These are phyloP conservation scores for Claviceps sp. DNA, from an alignment of 2,329 filamentous ascomycete genomes.

Conservation along the genomic window DNA sequence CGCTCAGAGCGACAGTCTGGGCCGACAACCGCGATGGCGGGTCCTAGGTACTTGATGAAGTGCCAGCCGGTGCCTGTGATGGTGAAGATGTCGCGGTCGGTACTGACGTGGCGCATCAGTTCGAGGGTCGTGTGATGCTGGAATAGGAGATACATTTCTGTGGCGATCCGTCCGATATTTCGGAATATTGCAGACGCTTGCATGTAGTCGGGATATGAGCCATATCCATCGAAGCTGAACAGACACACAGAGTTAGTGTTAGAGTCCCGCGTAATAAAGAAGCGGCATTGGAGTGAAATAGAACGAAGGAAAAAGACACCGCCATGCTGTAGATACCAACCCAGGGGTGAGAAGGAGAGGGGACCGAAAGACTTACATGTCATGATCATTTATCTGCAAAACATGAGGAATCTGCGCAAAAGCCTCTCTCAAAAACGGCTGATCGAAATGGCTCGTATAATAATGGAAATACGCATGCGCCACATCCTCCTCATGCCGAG, in stretches of 20 bases:
- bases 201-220: conserved; percentile 97
- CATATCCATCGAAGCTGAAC: conserved; percentile 82
- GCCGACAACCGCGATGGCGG: conserved; percentile 77
- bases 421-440: conserved; percentile 84
- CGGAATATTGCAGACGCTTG: conserved; percentile 96
- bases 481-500: conserved; percentile 88
- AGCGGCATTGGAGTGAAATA: neutral
- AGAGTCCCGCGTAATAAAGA: neutral
- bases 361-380: conserved; percentile 56
- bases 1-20: conserved; percentile 87
- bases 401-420: conserved; percentile 96
- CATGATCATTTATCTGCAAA: conserved; percentile 87
- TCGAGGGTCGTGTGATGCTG: conserved; percentile 96
- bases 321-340: too few relatives aligned
- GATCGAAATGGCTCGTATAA: conserved; percentile 96
- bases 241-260: neutral
- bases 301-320: neutral
- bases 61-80: conserved; percentile 97
- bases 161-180: conserved; percentile 88
- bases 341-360: too few relatives aligned
- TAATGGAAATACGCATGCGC: conserved; percentile 97
- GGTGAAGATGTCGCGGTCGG: conserved; percentile 87
- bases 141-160: conserved; percentile 96
- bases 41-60: conserved; percentile 92
- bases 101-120: conserved; percentile 75